Evolutionary conservation across 306 rosid species (phyloP).

Genomic region (Lagenaria siceraria): DNA sequence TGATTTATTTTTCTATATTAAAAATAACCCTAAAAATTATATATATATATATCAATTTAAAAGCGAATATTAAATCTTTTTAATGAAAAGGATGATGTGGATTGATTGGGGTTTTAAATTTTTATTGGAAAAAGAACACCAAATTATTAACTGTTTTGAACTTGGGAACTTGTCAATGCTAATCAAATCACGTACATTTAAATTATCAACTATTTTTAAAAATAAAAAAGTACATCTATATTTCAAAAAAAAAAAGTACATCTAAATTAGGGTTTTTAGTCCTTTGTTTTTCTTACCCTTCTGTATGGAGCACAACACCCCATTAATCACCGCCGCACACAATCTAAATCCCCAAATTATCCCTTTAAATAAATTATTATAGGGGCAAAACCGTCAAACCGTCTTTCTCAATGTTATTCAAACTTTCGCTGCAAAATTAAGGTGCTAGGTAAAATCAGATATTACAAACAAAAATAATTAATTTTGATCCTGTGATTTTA

Average conservation of each 20-base stretch:
- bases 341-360: background rate
- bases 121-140: background rate
- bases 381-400: background rate
- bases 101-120: background rate
- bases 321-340: constrained; percentile 1
- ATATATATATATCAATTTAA: no score
- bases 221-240: no score
- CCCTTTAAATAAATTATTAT: background rate
- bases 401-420: background rate
- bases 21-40: no score
- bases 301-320: background rate
- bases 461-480: no score
- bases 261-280: constrained; percentile 4
- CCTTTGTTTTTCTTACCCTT: background rate
- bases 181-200: background rate
- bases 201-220: no score
- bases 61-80: no score
- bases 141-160: background rate
- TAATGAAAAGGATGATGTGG: background rate
- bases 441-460: no score
- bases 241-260: background rate
- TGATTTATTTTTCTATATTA: no score
- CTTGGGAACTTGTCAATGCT: background rate
- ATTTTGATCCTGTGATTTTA: no score
- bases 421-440: background rate